Conservation (phyloP, 75 land plant genomes). For the Adiantum capillusveneris region DNA sequence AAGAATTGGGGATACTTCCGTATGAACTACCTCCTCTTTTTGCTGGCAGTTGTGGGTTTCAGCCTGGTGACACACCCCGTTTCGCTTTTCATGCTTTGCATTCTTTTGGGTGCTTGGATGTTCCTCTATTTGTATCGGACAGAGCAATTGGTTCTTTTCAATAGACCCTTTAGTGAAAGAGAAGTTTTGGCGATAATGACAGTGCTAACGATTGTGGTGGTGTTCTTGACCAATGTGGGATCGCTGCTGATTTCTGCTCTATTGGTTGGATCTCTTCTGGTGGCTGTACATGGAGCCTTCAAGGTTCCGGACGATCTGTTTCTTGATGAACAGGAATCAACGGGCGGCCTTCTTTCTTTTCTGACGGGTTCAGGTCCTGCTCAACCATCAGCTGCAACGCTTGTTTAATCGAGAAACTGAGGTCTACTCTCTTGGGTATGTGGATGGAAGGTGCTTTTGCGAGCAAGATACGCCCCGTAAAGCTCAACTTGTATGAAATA, state of each 20-base stretch:
- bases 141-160: slow-evolving; percentile 38
- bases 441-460: no score
- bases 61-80: slow-evolving; percentile 57
- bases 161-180: slow-evolving; percentile 43
- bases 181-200: slow-evolving; percentile 35
- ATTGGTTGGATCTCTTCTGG: slow-evolving; percentile 35
- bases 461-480: no score
- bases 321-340: slow-evolving; percentile 52
- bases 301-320: slow-evolving; percentile 69
- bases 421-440: no score
- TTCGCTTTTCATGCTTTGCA: slow-evolving; percentile 44
- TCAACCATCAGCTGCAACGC: slow-evolving; percentile 8
- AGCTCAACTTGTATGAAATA: no score
- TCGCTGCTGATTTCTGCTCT: slow-evolving; percentile 50
- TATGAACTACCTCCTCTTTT: slow-evolving; percentile 48
- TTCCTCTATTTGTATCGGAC: slow-evolving; percentile 59
- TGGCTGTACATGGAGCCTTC: slow-evolving; percentile 56
- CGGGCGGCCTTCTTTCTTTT: slow-evolving; percentile 30
- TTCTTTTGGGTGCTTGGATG: slow-evolving; percentile 49
- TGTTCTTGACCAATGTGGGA: slow-evolving; percentile 64
- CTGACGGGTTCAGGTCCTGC: slow-evolving; percentile 33
- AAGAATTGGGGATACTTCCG: slow-evolving; percentile 58
- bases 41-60: slow-evolving; percentile 35
- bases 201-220: slow-evolving; percentile 37
- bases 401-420: neutral